Conservation (phyloP, 2,329 filamentous ascomycete genomes). For the Fusarium setosum region DNA sequence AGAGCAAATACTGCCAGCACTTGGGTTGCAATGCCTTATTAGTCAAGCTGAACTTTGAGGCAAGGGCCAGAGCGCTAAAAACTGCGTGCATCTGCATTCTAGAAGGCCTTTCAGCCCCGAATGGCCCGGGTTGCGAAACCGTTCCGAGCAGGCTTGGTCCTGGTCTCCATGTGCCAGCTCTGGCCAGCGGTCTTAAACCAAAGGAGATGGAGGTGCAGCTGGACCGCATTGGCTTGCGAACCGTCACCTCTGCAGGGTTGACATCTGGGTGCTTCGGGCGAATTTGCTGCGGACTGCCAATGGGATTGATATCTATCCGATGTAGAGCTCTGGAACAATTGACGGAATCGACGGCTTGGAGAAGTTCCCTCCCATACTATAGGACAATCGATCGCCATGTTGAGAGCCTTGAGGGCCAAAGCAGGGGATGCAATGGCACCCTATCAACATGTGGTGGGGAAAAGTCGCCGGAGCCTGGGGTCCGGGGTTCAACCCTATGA, state of each 20-base stretch:
- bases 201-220: constrained; percentile 32
- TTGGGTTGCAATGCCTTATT: constrained; percentile 19
- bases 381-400: constrained; percentile 21
- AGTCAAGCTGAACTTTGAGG: constrained; percentile 29
- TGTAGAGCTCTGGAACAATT: neutral
- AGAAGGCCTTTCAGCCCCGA: constrained; percentile 20
- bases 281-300: constrained; percentile 4
- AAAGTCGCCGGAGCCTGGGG: constrained; percentile 17
- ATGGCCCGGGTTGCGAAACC: constrained; percentile 12
- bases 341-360: neutral
- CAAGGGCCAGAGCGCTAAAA: constrained; percentile 11
- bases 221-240: constrained; percentile 29
- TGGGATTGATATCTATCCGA: neutral
- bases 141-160: constrained; percentile 22
- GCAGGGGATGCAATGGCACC: constrained; percentile 21
- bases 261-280: constrained; percentile 3
- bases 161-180: constrained; percentile 26
- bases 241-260: constrained; percentile 22
- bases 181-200: constrained; percentile 19
- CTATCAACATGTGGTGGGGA: constrained; percentile 21
- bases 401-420: neutral
- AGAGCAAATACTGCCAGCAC: constrained; percentile 16
- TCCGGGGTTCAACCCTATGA: constrained; percentile 17
- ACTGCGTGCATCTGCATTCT: constrained; percentile 23
- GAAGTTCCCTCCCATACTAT: neutral